Percentiles rank a stretch among this genome's conserved stretches.
These are phyloP conservation scores for Phytophthora fragariae DNA, from an alignment of 352 stramenopile species.

Conservation along the genomic window DNA sequence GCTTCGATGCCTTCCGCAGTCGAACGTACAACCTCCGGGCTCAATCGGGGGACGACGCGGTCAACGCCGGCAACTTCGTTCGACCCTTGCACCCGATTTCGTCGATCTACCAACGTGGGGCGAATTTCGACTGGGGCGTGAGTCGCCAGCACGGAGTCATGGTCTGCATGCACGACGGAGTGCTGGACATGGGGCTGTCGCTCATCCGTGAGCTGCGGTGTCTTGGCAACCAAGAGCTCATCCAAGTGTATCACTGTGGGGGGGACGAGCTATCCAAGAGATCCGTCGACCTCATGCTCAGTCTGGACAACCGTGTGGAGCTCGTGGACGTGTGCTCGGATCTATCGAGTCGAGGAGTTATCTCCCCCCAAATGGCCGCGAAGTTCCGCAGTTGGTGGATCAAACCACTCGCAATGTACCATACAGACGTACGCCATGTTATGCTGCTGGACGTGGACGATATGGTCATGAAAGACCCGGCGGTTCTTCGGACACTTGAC, in stretches of 20 bases:
- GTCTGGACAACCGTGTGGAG: slow-evolving; percentile 36
- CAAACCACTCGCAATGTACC: slow-evolving; percentile 54
- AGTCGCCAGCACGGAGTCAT: slow-evolving; percentile 22
- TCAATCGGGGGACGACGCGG: background rate
- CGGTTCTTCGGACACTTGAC: slow-evolving; percentile 40
- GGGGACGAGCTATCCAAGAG: slow-evolving; percentile 51
- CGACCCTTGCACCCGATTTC: slow-evolving; percentile 15
- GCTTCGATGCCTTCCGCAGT: slow-evolving; percentile 24
- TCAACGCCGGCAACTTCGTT: background rate
- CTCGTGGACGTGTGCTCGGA: slow-evolving; percentile 53
- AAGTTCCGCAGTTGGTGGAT: slow-evolving; percentile 54
- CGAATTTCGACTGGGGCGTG: slow-evolving; percentile 29
- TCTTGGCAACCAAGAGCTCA: slow-evolving; percentile 28
- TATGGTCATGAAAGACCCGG: slow-evolving; percentile 54
- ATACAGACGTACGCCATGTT: slow-evolving; percentile 47
- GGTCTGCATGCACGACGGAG: slow-evolving; percentile 45
- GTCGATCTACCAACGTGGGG: slow-evolving; percentile 20
- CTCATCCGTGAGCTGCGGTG: slow-evolving; percentile 42
- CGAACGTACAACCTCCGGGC: slow-evolving; percentile 22
- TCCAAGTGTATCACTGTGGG: slow-evolving; percentile 41
- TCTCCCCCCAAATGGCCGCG: slow-evolving; percentile 12
- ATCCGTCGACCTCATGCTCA: slow-evolving; percentile 25
- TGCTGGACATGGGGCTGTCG: slow-evolving; percentile 50
- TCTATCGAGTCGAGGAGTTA: slow-evolving; percentile 20
- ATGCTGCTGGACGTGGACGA: slow-evolving; percentile 63